Conservation (phyloP, 768 basidiomycete species). For the Tulasnella sp. region DNA sequence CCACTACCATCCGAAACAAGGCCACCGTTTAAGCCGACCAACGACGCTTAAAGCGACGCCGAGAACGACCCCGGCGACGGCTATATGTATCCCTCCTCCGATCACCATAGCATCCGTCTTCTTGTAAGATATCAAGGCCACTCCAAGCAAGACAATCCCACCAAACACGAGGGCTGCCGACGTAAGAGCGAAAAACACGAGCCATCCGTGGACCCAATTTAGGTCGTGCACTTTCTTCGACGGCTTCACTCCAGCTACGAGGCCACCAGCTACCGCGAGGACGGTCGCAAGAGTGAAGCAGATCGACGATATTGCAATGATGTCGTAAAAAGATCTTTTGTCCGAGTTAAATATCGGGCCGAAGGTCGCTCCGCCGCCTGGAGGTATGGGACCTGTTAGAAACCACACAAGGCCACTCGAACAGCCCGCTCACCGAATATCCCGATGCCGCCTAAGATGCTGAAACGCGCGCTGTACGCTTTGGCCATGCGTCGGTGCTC, state of each 20-base stretch:
- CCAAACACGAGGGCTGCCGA: neutral
- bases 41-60: neutral
- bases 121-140: neutral
- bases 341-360: neutral
- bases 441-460: neutral
- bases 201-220: neutral
- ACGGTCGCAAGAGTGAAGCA: neutral
- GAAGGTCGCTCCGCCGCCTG: neutral
- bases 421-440: neutral
- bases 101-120: neutral
- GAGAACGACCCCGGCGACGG: neutral
- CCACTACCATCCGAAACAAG: no score
- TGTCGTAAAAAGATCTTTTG: neutral
- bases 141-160: neutral
- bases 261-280: neutral
- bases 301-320: neutral
- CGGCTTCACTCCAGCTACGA: neutral
- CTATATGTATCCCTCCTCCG: neutral
- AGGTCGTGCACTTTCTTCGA: no score
- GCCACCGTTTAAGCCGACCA: no score
- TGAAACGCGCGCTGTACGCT: neutral
- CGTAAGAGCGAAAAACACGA: neutral
- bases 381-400: neutral
- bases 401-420: no score
- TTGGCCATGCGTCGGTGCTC: no score